Conservation (phyloP, 768 basidiomycete species). For the Megacollybia marginata region DNA sequence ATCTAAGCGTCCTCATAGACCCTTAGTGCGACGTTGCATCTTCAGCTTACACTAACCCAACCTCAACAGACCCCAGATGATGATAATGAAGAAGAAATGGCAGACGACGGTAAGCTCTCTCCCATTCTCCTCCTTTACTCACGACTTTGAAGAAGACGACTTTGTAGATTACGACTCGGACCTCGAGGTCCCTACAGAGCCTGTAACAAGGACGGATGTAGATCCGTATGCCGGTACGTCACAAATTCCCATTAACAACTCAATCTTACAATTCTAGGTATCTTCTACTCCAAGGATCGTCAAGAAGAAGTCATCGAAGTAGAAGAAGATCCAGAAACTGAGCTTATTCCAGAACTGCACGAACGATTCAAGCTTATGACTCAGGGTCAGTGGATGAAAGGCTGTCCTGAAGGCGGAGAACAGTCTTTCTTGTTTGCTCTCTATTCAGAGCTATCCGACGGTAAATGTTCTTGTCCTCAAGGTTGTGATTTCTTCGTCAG, state of each 20-base stretch:
- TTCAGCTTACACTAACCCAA: slow-evolving; percentile 2
- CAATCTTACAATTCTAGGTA: slow-evolving; percentile 31
- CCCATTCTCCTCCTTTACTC: background rate
- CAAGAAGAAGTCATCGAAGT: slow-evolving; percentile 89
- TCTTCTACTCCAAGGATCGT: slow-evolving; percentile 94
- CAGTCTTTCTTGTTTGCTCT: slow-evolving; percentile 84
- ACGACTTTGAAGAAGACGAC: slow-evolving; percentile 34
- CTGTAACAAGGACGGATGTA: slow-evolving; percentile 43
- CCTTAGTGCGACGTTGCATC: background rate
- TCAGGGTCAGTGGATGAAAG: slow-evolving; percentile 95
- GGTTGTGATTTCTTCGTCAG: slow-evolving; percentile 58
- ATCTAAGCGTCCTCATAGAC: slow-evolving; percentile 1
- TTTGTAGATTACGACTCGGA: slow-evolving; percentile 83
- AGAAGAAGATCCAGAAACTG: slow-evolving; percentile 65
- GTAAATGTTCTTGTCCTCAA: slow-evolving; percentile 62
- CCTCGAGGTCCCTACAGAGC: slow-evolving; percentile 41
- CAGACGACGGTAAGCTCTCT: slow-evolving; percentile 31
- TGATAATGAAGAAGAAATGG: slow-evolving; percentile 17
- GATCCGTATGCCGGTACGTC: slow-evolving; percentile 83
- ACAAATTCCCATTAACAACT: background rate
- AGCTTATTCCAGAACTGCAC: slow-evolving; percentile 30
- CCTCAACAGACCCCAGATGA: slow-evolving; percentile 28
- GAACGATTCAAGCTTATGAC: slow-evolving; percentile 63
- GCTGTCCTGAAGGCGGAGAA: slow-evolving; percentile 90
- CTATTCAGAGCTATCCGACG: slow-evolving; percentile 65